These are phyloP conservation scores for Venturiaceae sp. DNA, from an alignment of 2,329 filamentous ascomycete species.

Conservation along the genomic window DNA sequence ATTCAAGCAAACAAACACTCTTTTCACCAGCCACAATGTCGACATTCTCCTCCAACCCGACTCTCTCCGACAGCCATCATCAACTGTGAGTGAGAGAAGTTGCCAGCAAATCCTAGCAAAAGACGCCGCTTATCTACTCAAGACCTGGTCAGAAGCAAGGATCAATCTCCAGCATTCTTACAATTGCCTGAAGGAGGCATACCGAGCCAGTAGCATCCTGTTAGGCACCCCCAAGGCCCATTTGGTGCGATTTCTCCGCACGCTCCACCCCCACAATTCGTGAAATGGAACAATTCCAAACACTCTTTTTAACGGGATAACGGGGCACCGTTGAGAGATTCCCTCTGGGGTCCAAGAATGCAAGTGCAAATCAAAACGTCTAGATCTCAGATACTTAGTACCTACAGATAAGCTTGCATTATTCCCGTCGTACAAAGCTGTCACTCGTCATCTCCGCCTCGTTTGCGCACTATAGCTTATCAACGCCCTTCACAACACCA, in stretches of 20 bases:
- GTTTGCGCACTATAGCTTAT: slow-evolving; percentile 1
- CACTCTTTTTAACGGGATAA: neutral
- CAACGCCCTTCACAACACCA: neutral
- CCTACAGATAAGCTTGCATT: neutral
- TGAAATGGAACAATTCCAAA: neutral
- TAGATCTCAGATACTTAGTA: neutral
- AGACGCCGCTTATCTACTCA: neutral
- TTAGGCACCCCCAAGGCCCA: neutral
- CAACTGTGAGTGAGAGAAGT: neutral
- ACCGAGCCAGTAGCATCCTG: neutral
- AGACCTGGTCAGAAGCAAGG: neutral
- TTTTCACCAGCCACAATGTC: neutral
- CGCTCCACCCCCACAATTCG: neutral
- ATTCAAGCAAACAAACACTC: too few species aligned
- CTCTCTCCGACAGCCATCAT: neutral
- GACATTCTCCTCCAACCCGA: neutral
- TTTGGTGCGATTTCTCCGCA: neutral
- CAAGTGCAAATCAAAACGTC: neutral
- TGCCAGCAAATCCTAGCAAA: neutral
- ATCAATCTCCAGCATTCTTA: neutral
- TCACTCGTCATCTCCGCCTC: neutral
- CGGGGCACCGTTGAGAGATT: neutral
- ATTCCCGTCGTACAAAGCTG: neutral
- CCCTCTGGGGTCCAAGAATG: neutral
- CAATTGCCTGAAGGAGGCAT: neutral